Base-by-base conservation (phyloP, 2,329 filamentous ascomycete genomes). In the Biscogniauxia sp. region DNA sequence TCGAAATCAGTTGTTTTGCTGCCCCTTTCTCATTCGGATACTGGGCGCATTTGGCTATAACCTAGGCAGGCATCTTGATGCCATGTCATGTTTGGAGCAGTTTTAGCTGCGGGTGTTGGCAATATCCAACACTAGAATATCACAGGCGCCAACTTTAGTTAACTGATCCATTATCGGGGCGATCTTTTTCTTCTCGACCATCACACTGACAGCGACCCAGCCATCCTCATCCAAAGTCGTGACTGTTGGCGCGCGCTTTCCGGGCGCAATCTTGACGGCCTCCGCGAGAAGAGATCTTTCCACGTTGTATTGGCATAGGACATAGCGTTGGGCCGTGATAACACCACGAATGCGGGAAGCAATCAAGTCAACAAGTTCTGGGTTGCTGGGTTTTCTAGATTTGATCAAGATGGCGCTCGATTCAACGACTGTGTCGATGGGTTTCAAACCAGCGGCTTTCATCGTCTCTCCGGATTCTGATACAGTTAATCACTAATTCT, bases 381-480 rank as follows among this genome's bases (percentile, higher is more conserved):
- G 85, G 76, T 97, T 91, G 63, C 89, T 91, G 5, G 93, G 89
- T 60, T 88, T 85, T 74, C 89, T 92, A 51, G 93, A 97, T 80
- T 94, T 94, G 81, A 99, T 93, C 61, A 99, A 84, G 54, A 97
- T 89, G 32, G 95, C 93, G 19, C 89, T 91, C 58, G 90, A 93
- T 60, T 92, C 88, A 56, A 97, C 84, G 25, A 99, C 93, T 2
- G 95, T 99, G 69, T 95, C 93, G 69, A 98, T 97, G 59, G 94
- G 89, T 78, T 93, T 93, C 55, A 99, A 84, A 23, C 95, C 95
- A 51, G 94, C 94, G 20, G 94, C 95, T 72, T 91, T 90, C 95
- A 99, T 99, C 0, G 95, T 99, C 78, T 98, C 94, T 59, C 95
- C 95, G 20, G 95, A 98, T 82, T 99, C 94, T 95, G 68, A 1